phyloP scores from a whole-genome alignment of 2,329 filamentous ascomycete species.

The Trichoderma cornu-damae region DNA sequence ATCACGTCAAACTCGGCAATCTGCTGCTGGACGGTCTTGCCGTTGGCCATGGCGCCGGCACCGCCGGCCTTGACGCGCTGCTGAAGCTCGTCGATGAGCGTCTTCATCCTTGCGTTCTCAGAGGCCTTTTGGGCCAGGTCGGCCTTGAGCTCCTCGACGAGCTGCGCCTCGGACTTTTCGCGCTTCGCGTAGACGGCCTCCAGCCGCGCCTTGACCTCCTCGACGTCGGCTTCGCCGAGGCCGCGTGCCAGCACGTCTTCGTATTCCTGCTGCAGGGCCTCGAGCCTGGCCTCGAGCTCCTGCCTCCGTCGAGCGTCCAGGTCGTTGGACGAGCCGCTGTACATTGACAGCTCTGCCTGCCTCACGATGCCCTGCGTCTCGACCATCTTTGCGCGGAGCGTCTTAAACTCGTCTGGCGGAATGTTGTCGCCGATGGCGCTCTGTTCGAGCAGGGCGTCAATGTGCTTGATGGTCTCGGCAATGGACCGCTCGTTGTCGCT shows the following conservation, averaged over 20 bases:
- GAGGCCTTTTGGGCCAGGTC: constrained; percentile 72
- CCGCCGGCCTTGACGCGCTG: constrained; percentile 61
- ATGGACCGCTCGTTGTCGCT: constrained; percentile 88
- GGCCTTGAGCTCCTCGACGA: constrained; percentile 69
- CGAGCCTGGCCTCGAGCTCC: constrained; percentile 72
- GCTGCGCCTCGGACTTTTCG: constrained; percentile 65
- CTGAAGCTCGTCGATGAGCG: constrained; percentile 75
- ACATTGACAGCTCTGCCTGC: constrained; percentile 84
- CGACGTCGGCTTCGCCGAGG: constrained; percentile 69
- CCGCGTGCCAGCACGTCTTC: constrained; percentile 77
- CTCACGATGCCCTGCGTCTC: constrained; percentile 90
- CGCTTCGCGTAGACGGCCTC: constrained; percentile 72
- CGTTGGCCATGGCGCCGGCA: constrained; percentile 60
- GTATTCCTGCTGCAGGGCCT: constrained; percentile 73
- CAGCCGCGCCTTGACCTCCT: constrained; percentile 76
- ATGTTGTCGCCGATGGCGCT: constrained; percentile 73
- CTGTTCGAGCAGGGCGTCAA: constrained; percentile 73
- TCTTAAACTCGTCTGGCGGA: constrained; percentile 72
- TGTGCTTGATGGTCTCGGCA: constrained; percentile 73
- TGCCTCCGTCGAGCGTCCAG: constrained; percentile 62
- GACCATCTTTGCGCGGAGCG: constrained; percentile 70
- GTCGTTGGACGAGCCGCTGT: constrained; percentile 60
- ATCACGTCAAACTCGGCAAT: constrained; percentile 98
- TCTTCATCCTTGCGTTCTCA: constrained; percentile 76
- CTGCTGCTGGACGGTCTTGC: constrained; percentile 94